Conservation (phyloP, 495 filamentous ascomycete genomes). For the Thermochaetoides thermophila region DNA sequence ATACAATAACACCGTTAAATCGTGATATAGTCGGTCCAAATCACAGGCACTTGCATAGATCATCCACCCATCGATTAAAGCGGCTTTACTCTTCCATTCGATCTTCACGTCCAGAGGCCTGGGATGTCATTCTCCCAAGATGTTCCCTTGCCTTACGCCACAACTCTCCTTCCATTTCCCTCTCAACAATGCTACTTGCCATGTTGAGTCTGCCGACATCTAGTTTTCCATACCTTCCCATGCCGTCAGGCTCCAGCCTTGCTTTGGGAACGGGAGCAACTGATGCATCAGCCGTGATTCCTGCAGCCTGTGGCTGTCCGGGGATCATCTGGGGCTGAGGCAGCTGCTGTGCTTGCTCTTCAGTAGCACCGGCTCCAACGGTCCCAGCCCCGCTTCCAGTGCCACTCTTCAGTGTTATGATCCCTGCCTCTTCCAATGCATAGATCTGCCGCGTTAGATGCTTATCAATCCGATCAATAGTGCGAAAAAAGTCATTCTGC, state of each 20-base stretch:
- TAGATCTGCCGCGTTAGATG: conserved; percentile 62
- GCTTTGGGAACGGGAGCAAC: not conserved
- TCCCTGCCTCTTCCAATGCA: conserved; percentile 61
- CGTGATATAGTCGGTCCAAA: no score
- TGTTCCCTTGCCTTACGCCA: conserved; percentile 44
- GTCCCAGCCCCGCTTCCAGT: not conserved
- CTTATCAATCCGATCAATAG: conserved; percentile 53
- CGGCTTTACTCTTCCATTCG: conserved; percentile 17
- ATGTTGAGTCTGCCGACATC: conserved; percentile 81
- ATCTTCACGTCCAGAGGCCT: no score
- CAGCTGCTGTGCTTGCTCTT: not conserved
- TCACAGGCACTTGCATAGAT: no score
- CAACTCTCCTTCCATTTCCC: conserved; percentile 64
- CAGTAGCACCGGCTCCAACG: not conserved
- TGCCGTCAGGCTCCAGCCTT: conserved; percentile 30
- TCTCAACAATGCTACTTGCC: conserved; percentile 58
- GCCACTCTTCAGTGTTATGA: conserved; percentile 37
- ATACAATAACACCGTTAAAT: no score
- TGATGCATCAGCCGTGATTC: not conserved
- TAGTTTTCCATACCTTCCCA: conserved; percentile 44
- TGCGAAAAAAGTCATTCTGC: conserved; percentile 47
- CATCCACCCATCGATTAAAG: no score
- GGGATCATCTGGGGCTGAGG: conserved; percentile 9
- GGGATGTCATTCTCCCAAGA: conserved; percentile 12
- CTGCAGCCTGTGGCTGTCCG: conserved; percentile 1